phyloP scores from a whole-genome alignment of 768 basidiomycete genomes.

The Lactarius trivialis region DNA sequence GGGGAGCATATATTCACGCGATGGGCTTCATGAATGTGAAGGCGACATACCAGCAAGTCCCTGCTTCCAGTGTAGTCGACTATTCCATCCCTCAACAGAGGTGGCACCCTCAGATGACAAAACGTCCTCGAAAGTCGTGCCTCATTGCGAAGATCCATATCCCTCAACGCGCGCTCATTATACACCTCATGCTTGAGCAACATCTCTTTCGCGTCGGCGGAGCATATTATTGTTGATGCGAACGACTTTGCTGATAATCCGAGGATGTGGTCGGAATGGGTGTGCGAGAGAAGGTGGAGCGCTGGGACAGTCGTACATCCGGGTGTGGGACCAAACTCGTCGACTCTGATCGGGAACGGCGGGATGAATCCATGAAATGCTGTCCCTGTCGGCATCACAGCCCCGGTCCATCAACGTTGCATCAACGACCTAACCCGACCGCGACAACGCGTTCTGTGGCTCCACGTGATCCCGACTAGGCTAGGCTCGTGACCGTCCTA shows the following conservation, averaged over 20 bases:
- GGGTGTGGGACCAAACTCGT: slow-evolving; percentile 56
- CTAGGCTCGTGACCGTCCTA: no score
- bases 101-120: slow-evolving; percentile 58
- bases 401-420: no score
- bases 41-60: slow-evolving; percentile 56
- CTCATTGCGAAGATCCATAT: slow-evolving; percentile 45
- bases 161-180: slow-evolving; percentile 52
- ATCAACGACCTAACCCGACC: no score
- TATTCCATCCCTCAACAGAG: slow-evolving; percentile 39
- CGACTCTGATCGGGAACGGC: slow-evolving; percentile 80
- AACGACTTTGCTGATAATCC: slow-evolving; percentile 76
- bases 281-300: slow-evolving; percentile 79
- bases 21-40: background rate
- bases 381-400: slow-evolving; percentile 66
- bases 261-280: slow-evolving; percentile 80
- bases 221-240: slow-evolving; percentile 66
- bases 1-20: background rate
- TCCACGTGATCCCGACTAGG: no score
- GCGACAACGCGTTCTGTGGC: no score
- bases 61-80: slow-evolving; percentile 46
- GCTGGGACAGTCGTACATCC: slow-evolving; percentile 34
- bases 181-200: slow-evolving; percentile 71
- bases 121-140: slow-evolving; percentile 46
- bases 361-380: slow-evolving; percentile 70
- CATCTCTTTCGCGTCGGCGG: slow-evolving; percentile 81